phyloP scores from a whole-genome alignment of 2,329 filamentous ascomycete genomes.

The Paecilomyces fulvus region DNA sequence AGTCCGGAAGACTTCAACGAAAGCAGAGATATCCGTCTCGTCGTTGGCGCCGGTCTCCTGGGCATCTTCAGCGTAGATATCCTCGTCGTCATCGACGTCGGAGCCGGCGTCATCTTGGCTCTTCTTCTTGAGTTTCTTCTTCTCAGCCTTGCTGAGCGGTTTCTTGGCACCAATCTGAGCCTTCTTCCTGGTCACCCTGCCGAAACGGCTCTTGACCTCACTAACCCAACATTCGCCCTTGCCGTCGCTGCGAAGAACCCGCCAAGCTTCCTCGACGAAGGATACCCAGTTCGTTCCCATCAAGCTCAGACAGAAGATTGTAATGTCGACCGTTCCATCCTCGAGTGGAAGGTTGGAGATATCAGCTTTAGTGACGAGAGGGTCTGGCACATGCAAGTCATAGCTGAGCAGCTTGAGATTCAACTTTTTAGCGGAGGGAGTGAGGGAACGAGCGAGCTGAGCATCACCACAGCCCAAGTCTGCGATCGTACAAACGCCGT shows the following conservation, averaged over 20 bases:
- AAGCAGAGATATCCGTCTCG: constrained; percentile 79
- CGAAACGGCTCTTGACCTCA: constrained; percentile 92
- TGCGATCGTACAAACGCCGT: constrained; percentile 67
- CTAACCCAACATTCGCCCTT: constrained; percentile 85
- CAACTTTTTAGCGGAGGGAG: constrained; percentile 53
- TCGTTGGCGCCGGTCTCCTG: constrained; percentile 49
- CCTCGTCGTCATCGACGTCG: constrained; percentile 43
- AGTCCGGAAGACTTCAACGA: constrained; percentile 71
- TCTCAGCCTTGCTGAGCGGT: constrained; percentile 32
- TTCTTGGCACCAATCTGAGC: constrained; percentile 29
- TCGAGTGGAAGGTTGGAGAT: constrained; percentile 72
- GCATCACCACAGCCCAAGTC: constrained; percentile 94
- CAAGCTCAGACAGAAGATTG: constrained; percentile 89
- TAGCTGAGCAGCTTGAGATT: constrained; percentile 72
- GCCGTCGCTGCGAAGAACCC: constrained; percentile 79
- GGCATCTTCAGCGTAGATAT: constrained; percentile 43
- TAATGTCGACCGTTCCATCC: constrained; percentile 71
- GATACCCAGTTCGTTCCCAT: constrained; percentile 99
- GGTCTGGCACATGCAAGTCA: constrained; percentile 71
- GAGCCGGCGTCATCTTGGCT: constrained; percentile 38
- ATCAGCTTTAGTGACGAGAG: constrained; percentile 78
- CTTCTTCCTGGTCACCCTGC: constrained; percentile 44
- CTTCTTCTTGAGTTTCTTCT: constrained; percentile 38
- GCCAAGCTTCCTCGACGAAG: constrained; percentile 92
- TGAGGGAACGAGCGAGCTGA: constrained; percentile 61